A percentile compares a stretch with the other conserved stretches of the same genome.
These are phyloP conservation scores for Setaria italica DNA, from an alignment of 202 grass and related monocot species.

Conservation along the genomic window DNA sequence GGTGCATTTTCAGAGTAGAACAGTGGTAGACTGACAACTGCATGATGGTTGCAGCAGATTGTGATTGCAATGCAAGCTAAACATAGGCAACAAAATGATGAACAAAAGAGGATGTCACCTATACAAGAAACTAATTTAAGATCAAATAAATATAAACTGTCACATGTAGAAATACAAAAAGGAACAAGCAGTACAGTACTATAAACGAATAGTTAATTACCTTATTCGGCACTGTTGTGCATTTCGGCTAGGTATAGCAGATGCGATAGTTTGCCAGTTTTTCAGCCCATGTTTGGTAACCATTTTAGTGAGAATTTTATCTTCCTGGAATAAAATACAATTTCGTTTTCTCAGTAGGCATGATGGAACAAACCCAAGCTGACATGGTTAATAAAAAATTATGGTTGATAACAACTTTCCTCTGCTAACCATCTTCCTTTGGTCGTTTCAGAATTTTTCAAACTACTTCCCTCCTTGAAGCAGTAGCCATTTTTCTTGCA, in stretches of 20 bases:
- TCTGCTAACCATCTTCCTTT: slow-evolving; percentile 61
- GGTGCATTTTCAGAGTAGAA: neutral
- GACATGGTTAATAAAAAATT: slow-evolving; percentile 1
- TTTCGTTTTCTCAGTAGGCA: slow-evolving; percentile 31
- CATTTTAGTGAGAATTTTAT: slow-evolving; percentile 71
- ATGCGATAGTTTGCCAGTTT: slow-evolving; percentile 58
- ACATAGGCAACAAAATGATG: slow-evolving; percentile 12
- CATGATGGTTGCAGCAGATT: slow-evolving; percentile 20
- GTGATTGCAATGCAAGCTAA: slow-evolving; percentile 24
- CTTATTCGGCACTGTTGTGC: slow-evolving; percentile 60
- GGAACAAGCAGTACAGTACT: slow-evolving; percentile 11
- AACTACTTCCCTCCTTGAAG: slow-evolving; percentile 47
- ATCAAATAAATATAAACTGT: slow-evolving; percentile 11
- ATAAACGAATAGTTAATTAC: slow-evolving; percentile 35
- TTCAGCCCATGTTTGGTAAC: slow-evolving; percentile 54
- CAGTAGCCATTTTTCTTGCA: slow-evolving; percentile 46
- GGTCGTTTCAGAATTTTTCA: slow-evolving; percentile 48
- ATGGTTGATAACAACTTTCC: slow-evolving; percentile 51
- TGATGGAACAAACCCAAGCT: slow-evolving; percentile 31
- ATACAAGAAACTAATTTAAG: neutral
- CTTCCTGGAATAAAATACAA: slow-evolving; percentile 60
- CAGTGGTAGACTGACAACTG: neutral
- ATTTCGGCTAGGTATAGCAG: slow-evolving; percentile 61
- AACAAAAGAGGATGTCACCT: slow-evolving; percentile 3
- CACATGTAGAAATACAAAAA: slow-evolving; percentile 26